Percentiles rank a stretch among this genome's conserved stretches.
Conservation (phyloP, 2,329 filamentous ascomycete species). For the Monilinia aucupariae region DNA sequence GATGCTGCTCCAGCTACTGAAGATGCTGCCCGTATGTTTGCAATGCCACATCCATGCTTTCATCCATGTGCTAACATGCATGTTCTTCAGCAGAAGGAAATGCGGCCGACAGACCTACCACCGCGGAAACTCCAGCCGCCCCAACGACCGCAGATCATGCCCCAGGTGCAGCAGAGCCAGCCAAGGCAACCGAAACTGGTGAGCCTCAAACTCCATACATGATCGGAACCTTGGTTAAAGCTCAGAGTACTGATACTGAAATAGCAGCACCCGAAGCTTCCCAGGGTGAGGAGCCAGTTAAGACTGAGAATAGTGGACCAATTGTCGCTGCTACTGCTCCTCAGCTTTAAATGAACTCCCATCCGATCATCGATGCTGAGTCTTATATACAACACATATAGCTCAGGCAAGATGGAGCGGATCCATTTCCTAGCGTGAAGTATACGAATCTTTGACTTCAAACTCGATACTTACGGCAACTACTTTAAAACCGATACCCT, state of each 20-base stretch:
- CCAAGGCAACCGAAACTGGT: not conserved
- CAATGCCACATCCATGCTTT: not conserved
- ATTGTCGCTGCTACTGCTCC: conserved; percentile 13
- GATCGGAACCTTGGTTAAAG: conserved; percentile 13
- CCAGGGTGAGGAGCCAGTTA: conserved; percentile 21
- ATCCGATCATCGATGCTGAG: conserved; percentile 2
- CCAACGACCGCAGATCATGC: conserved; percentile 20
- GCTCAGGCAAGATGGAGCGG: not conserved
- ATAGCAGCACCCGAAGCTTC: conserved; percentile 18
- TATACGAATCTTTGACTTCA: conserved; percentile 3
- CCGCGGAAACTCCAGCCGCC: conserved; percentile 21
- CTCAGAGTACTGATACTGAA: conserved; percentile 13
- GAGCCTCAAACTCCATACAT: conserved; percentile 17
- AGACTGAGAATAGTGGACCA: conserved; percentile 16
- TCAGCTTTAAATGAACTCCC: conserved; percentile 11
- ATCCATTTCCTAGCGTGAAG: not conserved
- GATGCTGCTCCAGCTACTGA: conserved; percentile 22
- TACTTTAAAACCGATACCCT: conserved; percentile 12
- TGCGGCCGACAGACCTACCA: conserved; percentile 18
- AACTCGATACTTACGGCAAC: not conserved
- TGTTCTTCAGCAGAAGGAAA: conserved; percentile 21
- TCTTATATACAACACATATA: not conserved
- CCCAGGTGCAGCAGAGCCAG: not conserved
- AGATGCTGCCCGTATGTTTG: conserved; percentile 13
- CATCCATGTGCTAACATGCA: conserved; percentile 16